Evolutionary conservation across 768 basidiomycete species (phyloP).

Genomic region (Russula virescens): DNA sequence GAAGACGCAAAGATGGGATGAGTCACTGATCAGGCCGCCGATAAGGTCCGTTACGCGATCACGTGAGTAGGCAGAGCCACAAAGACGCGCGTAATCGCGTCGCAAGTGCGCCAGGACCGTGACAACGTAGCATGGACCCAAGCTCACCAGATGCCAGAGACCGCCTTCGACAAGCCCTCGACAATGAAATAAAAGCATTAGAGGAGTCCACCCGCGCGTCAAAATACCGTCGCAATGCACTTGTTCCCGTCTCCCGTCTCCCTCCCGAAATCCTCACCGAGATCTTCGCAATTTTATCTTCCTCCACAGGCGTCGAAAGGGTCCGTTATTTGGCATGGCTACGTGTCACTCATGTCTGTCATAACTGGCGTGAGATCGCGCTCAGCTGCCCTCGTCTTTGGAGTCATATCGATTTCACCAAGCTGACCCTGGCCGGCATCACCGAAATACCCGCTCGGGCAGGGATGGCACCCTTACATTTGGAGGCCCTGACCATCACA

Average conservation of each 20-base stretch:
- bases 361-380: conserved; percentile 15
- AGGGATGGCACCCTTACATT: background rate
- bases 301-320: too few relatives aligned
- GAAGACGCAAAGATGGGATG: too few relatives aligned
- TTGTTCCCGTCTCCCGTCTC: conserved; percentile 6
- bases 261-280: conserved; percentile 1
- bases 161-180: background rate
- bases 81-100: too few relatives aligned
- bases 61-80: too few relatives aligned
- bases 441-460: background rate
- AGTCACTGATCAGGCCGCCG: too few relatives aligned
- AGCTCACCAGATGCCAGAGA: too few relatives aligned
- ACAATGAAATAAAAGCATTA: conserved; percentile 3
- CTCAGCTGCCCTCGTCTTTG: conserved; percentile 5
- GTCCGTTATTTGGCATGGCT: conserved; percentile 1
- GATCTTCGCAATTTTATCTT: conserved; percentile 7
- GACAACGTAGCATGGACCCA: too few relatives aligned
- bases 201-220: background rate
- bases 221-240: conserved; percentile 9
- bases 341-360: conserved; percentile 11
- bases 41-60: too few relatives aligned
- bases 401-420: conserved; percentile 8
- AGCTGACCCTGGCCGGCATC: background rate
- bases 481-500: background rate
- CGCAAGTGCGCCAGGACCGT: too few relatives aligned